Base-by-base conservation (phyloP, 2,329 filamentous ascomycete species). In the Trichoderma sp. region DNA sequence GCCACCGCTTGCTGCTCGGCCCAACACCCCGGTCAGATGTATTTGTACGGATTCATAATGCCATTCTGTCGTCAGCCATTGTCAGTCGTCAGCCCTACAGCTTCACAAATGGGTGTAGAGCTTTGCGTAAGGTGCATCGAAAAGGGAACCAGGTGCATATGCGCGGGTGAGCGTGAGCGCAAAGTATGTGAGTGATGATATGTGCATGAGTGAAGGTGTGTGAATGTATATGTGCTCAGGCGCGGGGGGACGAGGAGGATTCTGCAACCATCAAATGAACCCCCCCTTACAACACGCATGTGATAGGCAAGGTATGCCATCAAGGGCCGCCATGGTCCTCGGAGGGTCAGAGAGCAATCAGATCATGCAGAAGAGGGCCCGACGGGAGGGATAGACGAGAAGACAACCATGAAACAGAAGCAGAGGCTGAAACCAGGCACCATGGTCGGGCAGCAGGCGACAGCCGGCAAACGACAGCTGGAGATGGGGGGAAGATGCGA, bases 21-120 rank as follows among this genome's bases (percentile, higher is more conserved):
- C 54, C 44, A 30, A 50, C 9, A 47, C 43, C 44, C 64, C 64
- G 19, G 10, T 67, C 56, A 89, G 70, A 98, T 90, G 77, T 97
- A 98, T 80, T 98, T 98, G 83, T 98, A 98, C 0, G 94, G 94
- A 79, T 97, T 98, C 92, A 98, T 96, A 78, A 98, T 98, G 55
- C 93, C 93, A 71, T 97, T 97, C 92, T 96, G 72, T 24, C 60
- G 54, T 55, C 66, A 44, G 44, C 62, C 52, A 68, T 72, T 69
- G 72, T 45, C 34, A 64, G 58, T 69, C 5, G 72, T 75, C 70
- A 75, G 72, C 69, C 68, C 64, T 69, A 68, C 47, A 15, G 41
- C 64, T 47, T 51, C 24, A 30, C 24, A 47, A 47, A 44, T 52
- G 34, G 61, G 34, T 57, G 61, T 21, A 48, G 17, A 43, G 28